A percentile compares a stretch with the other conserved stretches of the same genome.
Conservation (phyloP, 768 basidiomycete species). For the Collybia sp. region DNA sequence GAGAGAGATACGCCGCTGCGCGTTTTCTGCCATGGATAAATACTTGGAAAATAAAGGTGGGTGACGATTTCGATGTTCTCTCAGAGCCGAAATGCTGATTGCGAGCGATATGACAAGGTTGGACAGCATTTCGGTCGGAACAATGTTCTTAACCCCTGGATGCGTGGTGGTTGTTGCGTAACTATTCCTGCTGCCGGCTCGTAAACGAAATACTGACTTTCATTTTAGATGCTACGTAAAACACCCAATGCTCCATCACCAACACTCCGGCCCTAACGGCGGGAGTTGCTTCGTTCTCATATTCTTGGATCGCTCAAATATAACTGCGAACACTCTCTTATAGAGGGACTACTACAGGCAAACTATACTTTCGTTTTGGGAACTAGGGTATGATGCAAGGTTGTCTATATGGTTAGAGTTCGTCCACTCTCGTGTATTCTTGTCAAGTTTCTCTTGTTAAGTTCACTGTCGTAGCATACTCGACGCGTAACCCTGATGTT, state of each 20-base stretch:
- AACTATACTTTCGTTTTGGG: background rate
- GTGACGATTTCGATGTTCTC: background rate
- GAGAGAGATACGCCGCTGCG: slow-evolving; percentile 39
- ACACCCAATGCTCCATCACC: background rate
- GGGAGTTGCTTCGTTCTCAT: background rate
- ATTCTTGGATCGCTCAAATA: background rate
- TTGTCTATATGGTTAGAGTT: background rate
- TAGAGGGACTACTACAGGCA: background rate
- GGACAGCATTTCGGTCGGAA: slow-evolving; percentile 15
- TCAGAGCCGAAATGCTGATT: background rate
- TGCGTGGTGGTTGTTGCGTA: background rate
- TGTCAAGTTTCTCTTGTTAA: background rate
- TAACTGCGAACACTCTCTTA: background rate
- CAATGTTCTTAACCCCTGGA: slow-evolving; percentile 10
- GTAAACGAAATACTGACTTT: background rate
- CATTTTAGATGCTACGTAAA: background rate
- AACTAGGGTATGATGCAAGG: background rate
- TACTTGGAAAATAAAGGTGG: slow-evolving; percentile 41
- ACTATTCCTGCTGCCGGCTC: background rate
- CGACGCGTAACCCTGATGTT: background rate
- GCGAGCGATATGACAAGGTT: slow-evolving; percentile 8
- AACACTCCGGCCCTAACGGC: background rate
- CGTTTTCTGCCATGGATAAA: slow-evolving; percentile 45
- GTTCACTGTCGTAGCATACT: background rate
- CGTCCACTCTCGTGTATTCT: background rate